Evolutionary conservation across 176 grass and related monocot genomes (phyloP).

Genomic region (Eleusine indica): DNA sequence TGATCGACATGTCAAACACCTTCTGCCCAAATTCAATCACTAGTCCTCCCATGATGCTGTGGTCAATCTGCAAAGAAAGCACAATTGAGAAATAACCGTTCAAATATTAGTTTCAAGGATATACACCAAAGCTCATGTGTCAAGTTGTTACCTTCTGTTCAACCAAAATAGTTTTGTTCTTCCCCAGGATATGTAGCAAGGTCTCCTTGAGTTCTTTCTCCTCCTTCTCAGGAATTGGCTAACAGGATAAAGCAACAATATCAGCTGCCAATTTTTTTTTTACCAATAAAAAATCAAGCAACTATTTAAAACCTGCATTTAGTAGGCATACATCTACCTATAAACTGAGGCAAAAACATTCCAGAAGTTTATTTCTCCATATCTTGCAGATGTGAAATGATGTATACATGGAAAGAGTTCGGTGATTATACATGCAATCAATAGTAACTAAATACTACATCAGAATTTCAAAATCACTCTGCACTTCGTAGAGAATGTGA

Average conservation of each 20-base stretch:
- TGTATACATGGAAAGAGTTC: background rate
- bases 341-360: background rate
- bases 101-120: conserved; percentile 5
- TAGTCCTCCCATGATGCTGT: conserved; percentile 86
- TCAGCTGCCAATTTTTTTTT: background rate
- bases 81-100: conserved; percentile 2
- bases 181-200: conserved; percentile 78
- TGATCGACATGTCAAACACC: conserved; percentile 96
- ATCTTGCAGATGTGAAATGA: background rate
- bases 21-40: conserved; percentile 82
- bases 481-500: background rate
- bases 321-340: background rate
- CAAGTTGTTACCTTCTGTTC: conserved; percentile 83
- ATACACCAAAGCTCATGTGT: background rate
- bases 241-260: conserved; percentile 28
- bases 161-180: conserved; percentile 68
- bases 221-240: conserved; percentile 83
- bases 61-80: conserved; percentile 67
- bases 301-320: background rate
- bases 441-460: background rate
- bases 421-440: background rate
- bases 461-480: background rate
- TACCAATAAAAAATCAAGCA: background rate
- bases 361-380: background rate
- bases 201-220: conserved; percentile 89